Conservation (phyloP, 352 stramenopile genomes). For the Blastocystis sp. region DNA sequence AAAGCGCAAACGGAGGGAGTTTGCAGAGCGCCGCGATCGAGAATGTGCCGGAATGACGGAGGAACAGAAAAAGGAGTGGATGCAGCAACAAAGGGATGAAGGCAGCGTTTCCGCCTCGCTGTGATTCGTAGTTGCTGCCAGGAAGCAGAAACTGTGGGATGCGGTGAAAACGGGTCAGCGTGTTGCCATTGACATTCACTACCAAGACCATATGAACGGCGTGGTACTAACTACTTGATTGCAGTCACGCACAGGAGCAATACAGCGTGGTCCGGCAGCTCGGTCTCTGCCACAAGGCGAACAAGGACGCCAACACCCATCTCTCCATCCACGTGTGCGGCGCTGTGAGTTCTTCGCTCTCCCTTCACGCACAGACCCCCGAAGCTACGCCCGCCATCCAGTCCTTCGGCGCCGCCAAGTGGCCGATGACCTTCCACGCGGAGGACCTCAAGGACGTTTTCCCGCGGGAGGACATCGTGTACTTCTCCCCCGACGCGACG, state of each 20-base stretch:
- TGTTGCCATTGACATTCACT: constrained; percentile 25
- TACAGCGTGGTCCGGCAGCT: constrained; percentile 40
- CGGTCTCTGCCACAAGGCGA: constrained; percentile 17
- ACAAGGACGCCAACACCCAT: constrained; percentile 25
- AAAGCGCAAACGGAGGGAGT: constrained; percentile 14
- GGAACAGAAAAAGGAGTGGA: constrained; percentile 32
- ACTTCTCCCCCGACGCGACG: constrained; percentile 80
- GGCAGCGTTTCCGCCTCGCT: neutral
- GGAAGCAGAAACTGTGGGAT: constrained; percentile 27
- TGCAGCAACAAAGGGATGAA: neutral
- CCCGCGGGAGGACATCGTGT: constrained; percentile 75
- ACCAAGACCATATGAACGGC: constrained; percentile 35
- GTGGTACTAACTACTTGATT: neutral
- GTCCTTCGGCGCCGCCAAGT: neutral
- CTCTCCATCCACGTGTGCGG: constrained; percentile 40
- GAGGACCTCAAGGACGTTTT: constrained; percentile 32
- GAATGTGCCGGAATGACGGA: constrained; percentile 23
- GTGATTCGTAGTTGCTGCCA: neutral
- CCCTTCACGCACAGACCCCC: neutral
- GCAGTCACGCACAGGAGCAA: constrained; percentile 1
- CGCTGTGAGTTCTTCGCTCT: neutral
- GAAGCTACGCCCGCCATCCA: neutral
- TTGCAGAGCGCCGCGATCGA: constrained; percentile 1
- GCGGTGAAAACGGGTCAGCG: constrained; percentile 25
- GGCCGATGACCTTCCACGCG: constrained; percentile 43